Evolutionary conservation across 768 basidiomycete species (phyloP).

Genomic region (Termitomyces sp.): DNA sequence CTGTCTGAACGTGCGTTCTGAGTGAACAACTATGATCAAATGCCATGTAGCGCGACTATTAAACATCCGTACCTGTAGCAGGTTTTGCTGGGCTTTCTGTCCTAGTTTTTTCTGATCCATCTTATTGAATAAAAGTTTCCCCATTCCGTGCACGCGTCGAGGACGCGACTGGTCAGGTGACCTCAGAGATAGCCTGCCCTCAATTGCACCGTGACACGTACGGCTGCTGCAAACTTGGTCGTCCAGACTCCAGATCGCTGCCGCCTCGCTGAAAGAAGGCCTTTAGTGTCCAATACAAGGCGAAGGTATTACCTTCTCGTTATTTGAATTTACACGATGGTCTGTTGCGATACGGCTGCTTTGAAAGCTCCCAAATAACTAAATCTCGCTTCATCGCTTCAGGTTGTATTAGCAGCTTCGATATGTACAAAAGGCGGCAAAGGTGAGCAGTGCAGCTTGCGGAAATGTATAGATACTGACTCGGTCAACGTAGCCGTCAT

Average conservation of each 20-base stretch:
- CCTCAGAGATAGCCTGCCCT: not conserved
- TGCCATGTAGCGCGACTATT: too few species aligned
- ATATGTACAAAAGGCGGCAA: slow-evolving; percentile 95
- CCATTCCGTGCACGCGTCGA: not conserved
- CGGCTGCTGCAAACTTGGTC: not conserved
- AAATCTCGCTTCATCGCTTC: not conserved
- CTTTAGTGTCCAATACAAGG: not conserved
- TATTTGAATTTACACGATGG: slow-evolving; percentile 3
- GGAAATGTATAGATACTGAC: not conserved
- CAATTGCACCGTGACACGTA: slow-evolving; percentile 5
- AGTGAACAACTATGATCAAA: too few species aligned
- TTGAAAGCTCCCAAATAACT: not conserved
- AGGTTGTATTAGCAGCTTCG: slow-evolving; percentile 93
- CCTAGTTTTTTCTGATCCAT: too few species aligned
- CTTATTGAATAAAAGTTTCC: too few species aligned
- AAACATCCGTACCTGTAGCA: too few species aligned
- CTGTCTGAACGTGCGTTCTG: too few species aligned
- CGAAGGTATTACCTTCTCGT: not conserved
- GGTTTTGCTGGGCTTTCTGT: too few species aligned
- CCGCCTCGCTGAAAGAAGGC: not conserved
- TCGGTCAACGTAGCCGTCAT: slow-evolving; percentile 68
- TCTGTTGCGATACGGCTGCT: not conserved
- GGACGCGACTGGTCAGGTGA: slow-evolving; percentile 6
- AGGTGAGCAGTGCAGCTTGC: slow-evolving; percentile 45
- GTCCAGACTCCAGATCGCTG: not conserved